Evolutionary conservation across 495 filamentous ascomycete species (phyloP).

Genomic region (Tetracladium setigerum): DNA sequence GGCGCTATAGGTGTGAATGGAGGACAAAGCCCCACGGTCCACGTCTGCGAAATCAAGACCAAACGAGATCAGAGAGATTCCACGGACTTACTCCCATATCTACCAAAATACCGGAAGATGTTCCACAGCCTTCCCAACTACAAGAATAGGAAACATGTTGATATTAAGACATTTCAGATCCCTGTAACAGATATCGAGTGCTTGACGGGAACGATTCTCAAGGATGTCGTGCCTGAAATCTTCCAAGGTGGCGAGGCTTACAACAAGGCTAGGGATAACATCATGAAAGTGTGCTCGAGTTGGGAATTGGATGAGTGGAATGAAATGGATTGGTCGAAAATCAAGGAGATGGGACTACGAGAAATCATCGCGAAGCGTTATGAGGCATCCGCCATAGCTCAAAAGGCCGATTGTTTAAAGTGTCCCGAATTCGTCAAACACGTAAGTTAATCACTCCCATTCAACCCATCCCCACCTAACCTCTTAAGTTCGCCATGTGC

Average conservation of each 20-base stretch:
- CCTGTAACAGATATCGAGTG: slow-evolving; percentile 70
- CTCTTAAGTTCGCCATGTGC: slow-evolving; percentile 72
- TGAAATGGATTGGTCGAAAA: slow-evolving; percentile 72
- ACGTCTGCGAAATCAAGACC: slow-evolving; percentile 67
- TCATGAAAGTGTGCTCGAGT: slow-evolving; percentile 52
- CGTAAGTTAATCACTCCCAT: slow-evolving; percentile 39
- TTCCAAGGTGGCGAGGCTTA: slow-evolving; percentile 37
- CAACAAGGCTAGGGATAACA: slow-evolving; percentile 45
- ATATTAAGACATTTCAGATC: slow-evolving; percentile 54
- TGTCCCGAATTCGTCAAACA: slow-evolving; percentile 81
- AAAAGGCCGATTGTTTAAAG: slow-evolving; percentile 48
- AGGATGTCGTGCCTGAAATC: slow-evolving; percentile 47
- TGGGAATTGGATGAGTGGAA: slow-evolving; percentile 75
- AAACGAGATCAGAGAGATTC: slow-evolving; percentile 56
- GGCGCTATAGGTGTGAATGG: slow-evolving; percentile 58
- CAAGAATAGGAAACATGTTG: slow-evolving; percentile 45
- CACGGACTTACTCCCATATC: slow-evolving; percentile 72
- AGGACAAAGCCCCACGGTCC: slow-evolving; percentile 54
- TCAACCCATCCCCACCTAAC: background rate
- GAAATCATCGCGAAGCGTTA: slow-evolving; percentile 64
- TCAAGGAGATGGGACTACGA: slow-evolving; percentile 70
- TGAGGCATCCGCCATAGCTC: slow-evolving; percentile 48
- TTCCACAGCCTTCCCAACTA: slow-evolving; percentile 53
- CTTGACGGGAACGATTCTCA: slow-evolving; percentile 65
- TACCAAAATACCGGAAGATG: slow-evolving; percentile 53